Evolutionary conservation across 345 rosid species (phyloP).

Genomic region (Melastoma malabathricum): DNA sequence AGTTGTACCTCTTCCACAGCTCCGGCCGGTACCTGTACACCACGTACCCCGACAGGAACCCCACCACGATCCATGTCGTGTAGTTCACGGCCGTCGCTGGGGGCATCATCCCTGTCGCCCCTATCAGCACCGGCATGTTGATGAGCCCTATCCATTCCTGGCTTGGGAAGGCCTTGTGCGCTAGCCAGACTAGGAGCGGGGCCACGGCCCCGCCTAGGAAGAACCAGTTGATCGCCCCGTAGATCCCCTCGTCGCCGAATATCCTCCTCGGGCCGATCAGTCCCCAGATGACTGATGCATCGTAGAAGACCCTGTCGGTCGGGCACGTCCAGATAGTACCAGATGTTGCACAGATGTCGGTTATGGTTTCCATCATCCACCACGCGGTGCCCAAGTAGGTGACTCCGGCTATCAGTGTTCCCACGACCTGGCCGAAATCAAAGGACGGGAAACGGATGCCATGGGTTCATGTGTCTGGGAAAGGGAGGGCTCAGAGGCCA

Average conservation of each 20-base stretch:
- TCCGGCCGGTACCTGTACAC: conserved; percentile 62
- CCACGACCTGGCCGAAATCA: conserved; percentile 40
- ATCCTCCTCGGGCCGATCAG: conserved; percentile 79
- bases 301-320: conserved; percentile 70
- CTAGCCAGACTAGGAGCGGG: conserved; percentile 67
- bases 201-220: conserved; percentile 74
- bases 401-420: conserved; percentile 71
- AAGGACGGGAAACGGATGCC: neutral
- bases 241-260: conserved; percentile 75
- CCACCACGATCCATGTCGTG: conserved; percentile 74
- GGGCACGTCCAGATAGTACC: conserved; percentile 89
- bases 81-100: conserved; percentile 98
- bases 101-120: conserved; percentile 82
- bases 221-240: conserved; percentile 79
- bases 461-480: neutral
- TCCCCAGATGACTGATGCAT: conserved; percentile 96
- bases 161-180: conserved; percentile 54
- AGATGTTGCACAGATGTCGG: conserved; percentile 58
- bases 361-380: conserved; percentile 94
- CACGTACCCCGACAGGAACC: conserved; percentile 79
- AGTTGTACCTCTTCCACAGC: conserved; percentile 76
- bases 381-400: conserved; percentile 80
- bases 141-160: conserved; percentile 82
- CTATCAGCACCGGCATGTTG: conserved; percentile 82
- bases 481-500: neutral